phyloP scores from a whole-genome alignment of 345 rosid species.

The Cardamine occulta region DNA sequence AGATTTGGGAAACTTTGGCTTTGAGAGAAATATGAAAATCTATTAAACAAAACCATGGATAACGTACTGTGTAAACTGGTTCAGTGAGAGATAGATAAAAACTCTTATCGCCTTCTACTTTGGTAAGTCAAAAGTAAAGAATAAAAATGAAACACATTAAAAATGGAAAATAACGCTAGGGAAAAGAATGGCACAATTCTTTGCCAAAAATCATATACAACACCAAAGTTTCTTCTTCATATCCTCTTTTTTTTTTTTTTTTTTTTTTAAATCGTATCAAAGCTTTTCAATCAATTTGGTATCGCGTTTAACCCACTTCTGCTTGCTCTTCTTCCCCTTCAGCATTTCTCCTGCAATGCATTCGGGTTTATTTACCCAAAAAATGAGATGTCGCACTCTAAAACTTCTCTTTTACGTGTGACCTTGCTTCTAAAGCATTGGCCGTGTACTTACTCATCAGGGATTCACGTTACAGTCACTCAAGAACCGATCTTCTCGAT shows the following conservation, averaged over 20 bases:
- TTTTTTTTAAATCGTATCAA: not conserved
- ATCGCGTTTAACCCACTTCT: constrained; percentile 22
- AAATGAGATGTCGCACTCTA: constrained; percentile 40
- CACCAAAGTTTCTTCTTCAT: constrained; percentile 37
- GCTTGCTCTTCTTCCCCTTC: constrained; percentile 37
- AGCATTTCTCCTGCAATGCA: constrained; percentile 44
- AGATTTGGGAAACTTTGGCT: not conserved
- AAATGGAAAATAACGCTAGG: constrained; percentile 28
- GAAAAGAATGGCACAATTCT: constrained; percentile 43
- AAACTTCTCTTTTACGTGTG: constrained; percentile 32
- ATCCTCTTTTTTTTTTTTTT: not conserved
- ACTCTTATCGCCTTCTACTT: constrained; percentile 17
- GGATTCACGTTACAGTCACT: constrained; percentile 86
- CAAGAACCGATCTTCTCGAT: constrained; percentile 63
- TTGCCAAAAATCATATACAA: constrained; percentile 47
- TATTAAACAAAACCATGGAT: not conserved
- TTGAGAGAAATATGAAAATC: not conserved
- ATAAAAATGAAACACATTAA: constrained; percentile 21
- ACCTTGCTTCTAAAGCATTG: constrained; percentile 35
- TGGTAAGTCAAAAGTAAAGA: constrained; percentile 23
- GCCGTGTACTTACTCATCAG: constrained; percentile 38
- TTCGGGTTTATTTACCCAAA: constrained; percentile 47
- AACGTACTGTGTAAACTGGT: not conserved
- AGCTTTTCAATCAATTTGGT: constrained; percentile 35
- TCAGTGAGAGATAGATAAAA: not conserved